Evolutionary conservation across 2,329 filamentous ascomycete genomes (phyloP), one percentile per base, ranked within the genome.

Genomic region (Claviceps sp.): DNA sequence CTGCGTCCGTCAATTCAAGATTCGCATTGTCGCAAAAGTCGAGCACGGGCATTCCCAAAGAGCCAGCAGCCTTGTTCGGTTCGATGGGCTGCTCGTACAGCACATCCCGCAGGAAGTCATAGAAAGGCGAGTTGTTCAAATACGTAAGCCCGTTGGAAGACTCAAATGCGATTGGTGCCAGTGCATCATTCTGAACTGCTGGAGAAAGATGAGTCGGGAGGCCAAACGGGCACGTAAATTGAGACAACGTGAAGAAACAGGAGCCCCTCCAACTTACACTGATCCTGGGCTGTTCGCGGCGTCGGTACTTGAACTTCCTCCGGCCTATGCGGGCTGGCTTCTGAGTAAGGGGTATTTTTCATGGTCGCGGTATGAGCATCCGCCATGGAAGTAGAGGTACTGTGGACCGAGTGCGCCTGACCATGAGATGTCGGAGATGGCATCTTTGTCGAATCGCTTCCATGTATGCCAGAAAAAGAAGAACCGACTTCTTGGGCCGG

Each of bases 11-110:
- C 22, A 78, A 65, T 47, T 78, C 74, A 34, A 77, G 62, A 52
- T 70, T 74, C 47, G 63, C 64, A 53, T 78, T 68, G 50, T 73
- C 69, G 54, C 72, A 76, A 55, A 77, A 77, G 56, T 77, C 70
- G 7, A 78, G 61, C 4, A 77, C 68, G 18, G 67, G 67, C 14
- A 73, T 63, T 0, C 69, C 70, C 51, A 72, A 71, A 4, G 63
- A 58, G 52, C 70, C 70, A n/a, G 61, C 62, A 3, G 66, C 53
- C 50, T 64, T 67, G n/a, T 62, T 56, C 7, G 64, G 54, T 24
- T 70, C 64, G 24, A 70, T 56, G 1, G 68, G 64, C 40, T 72
- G 69, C n/a, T 76, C 69, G 52, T 73, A 77, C 16, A 78, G 64
- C 13, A 78, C 68, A 43, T 75, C 72, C 6, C 72, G 71, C 14